Evolutionary conservation across 2,329 filamentous ascomycete genomes (phyloP).

Genomic region (Septoria petroselini): DNA sequence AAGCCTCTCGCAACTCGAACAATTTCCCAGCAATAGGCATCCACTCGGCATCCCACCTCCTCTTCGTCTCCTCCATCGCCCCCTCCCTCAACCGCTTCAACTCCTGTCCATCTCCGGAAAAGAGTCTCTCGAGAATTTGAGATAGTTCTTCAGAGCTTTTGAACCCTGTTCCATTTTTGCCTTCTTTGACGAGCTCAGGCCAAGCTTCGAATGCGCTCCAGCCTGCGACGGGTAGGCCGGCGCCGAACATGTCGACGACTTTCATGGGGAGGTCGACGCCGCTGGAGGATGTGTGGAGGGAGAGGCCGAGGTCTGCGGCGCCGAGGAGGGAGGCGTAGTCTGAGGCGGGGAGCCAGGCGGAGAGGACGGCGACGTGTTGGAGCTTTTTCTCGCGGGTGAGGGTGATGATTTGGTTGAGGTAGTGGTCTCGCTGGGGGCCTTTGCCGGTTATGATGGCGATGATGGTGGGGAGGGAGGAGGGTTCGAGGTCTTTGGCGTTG

Average conservation of each 20-base stretch:
- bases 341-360: constrained; percentile 77
- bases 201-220: constrained; percentile 86
- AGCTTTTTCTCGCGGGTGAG: constrained; percentile 64
- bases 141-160: constrained; percentile 65
- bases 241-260: constrained; percentile 98
- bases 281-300: constrained; percentile 86
- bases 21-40: constrained; percentile 73
- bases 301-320: constrained; percentile 83
- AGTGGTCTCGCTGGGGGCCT: constrained; percentile 76
- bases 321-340: constrained; percentile 84
- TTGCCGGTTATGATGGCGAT: constrained; percentile 92
- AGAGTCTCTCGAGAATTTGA: constrained; percentile 61
- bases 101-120: constrained; percentile 53
- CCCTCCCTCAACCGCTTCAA: constrained; percentile 65
- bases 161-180: constrained; percentile 83
- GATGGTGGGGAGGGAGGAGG: constrained; percentile 59
- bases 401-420: constrained; percentile 62
- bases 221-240: constrained; percentile 83
- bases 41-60: constrained; percentile 93
- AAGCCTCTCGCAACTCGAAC: constrained; percentile 43
- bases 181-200: constrained; percentile 83
- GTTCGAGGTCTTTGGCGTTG: constrained; percentile 33
- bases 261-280: constrained; percentile 98
- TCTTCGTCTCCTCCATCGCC: constrained; percentile 74
- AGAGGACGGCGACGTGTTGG: constrained; percentile 67